Evolutionary conservation across 2,329 filamentous ascomycete species (phyloP).

Genomic region (Cercospora sp.): DNA sequence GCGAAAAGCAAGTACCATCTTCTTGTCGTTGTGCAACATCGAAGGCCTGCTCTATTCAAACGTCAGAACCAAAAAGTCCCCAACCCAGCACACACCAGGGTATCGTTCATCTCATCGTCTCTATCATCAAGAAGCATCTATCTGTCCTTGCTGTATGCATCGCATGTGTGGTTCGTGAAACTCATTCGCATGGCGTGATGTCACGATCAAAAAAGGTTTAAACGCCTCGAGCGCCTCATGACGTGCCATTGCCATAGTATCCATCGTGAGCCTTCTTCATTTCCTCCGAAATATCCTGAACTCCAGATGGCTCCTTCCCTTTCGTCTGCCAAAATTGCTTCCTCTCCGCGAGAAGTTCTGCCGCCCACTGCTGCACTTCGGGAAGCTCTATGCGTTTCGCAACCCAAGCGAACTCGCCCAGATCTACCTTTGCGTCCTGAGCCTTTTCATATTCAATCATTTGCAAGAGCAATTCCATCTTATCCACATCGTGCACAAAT

Average conservation of each 20-base stretch:
- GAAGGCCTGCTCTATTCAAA: background rate
- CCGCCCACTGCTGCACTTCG: slow-evolving; percentile 79
- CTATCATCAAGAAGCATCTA: background rate
- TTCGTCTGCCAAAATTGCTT: slow-evolving; percentile 65
- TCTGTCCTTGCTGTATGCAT: background rate
- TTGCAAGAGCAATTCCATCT: slow-evolving; percentile 90
- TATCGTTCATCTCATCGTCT: background rate
- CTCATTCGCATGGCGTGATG: background rate
- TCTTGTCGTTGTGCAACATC: background rate
- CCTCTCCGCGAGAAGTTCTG: slow-evolving; percentile 73
- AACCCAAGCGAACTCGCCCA: slow-evolving; percentile 85
- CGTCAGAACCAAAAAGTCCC: background rate
- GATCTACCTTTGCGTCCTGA: slow-evolving; percentile 64
- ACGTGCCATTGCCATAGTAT: slow-evolving; percentile 36
- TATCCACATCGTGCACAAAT: slow-evolving; percentile 96
- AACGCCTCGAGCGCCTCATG: background rate
- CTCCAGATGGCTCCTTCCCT: slow-evolving; percentile 33
- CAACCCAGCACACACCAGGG: background rate
- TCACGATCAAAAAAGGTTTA: background rate
- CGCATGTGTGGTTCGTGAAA: background rate
- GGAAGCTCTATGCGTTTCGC: slow-evolving; percentile 68
- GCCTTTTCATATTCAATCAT: slow-evolving; percentile 94
- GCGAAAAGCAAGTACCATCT: background rate
- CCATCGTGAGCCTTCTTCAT: slow-evolving; percentile 37
- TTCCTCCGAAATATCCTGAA: slow-evolving; percentile 30